Evolutionary conservation across 257 asterid genomes (phyloP), one percentile per base, ranked within the genome.

Genomic region (Verbascum thapsus): DNA sequence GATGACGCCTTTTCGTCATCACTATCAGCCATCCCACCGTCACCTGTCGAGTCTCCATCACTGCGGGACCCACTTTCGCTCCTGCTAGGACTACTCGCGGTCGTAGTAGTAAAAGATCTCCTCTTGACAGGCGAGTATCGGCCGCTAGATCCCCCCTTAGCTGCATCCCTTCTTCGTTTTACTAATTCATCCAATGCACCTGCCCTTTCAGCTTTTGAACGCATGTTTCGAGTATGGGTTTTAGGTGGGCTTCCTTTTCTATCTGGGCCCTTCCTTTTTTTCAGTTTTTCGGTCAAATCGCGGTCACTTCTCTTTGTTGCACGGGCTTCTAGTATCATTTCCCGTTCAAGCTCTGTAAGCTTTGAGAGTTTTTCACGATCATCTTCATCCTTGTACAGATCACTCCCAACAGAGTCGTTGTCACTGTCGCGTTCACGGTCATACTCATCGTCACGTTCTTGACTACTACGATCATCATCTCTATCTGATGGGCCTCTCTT

Each of bases 351-450:
- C 80, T 92, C 99, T 1, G 96, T 76, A 72, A 92, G 91, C 72
- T 83, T 81, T 5, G 96, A 83, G 76, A 92, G 96, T 67, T 90
- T 82, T 69, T 81, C 85, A 50, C 99, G 67, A 70, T 92, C 99
- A 65, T 87, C 86, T 63, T 92, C 97, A 55, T 81, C 85, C 82
- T 87, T 89, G 80, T 87, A 92, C 52, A 92, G 85, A 73, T 92
- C 99, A 70, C 99, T 92, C 71, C 97, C 99, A 53, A 92, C 84
- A 44, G 97, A 89, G 74, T 89, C 97, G 42, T 83, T 95, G 67
- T 92, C 99, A 51, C 99, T 92, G 78, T 86, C 91, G 63, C 63
- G 87, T 30, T 76, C 89, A 42, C 45, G 70, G 57, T 70, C 83
- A 62, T 75, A 70, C 34, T 63, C 80, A 68, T 73, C 84, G 6